Conservation (phyloP, 768 basidiomycete genomes). For the Mycena vitilis region DNA sequence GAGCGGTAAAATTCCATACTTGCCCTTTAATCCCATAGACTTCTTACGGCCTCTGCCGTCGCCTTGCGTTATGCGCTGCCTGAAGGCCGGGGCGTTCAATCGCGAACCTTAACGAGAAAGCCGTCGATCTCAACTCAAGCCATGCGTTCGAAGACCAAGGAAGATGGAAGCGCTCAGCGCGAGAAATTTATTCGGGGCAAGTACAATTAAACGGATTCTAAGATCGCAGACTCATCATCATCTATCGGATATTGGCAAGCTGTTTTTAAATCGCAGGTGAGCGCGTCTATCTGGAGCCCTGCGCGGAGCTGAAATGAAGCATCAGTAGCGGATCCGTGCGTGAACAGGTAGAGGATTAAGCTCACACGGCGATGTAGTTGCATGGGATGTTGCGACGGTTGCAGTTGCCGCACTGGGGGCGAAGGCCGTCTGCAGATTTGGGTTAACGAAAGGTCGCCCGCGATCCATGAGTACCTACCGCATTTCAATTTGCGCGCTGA, state of each 20-base stretch:
- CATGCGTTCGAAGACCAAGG: neutral
- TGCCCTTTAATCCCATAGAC: conserved; percentile 2
- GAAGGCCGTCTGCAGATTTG: conserved; percentile 55
- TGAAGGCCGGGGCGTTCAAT: conserved; percentile 7
- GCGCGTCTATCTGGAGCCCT: conserved; percentile 5
- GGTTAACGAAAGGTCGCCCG: neutral
- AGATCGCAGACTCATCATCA: conserved; percentile 41
- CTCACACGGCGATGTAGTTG: conserved; percentile 75
- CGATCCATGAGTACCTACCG: conserved; percentile 40
- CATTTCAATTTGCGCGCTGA: conserved; percentile 80
- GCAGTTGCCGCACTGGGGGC: conserved; percentile 76
- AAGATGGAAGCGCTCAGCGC: conserved; percentile 17
- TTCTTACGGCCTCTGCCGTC: conserved; percentile 16
- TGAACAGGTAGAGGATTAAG: conserved; percentile 22
- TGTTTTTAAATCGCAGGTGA: neutral
- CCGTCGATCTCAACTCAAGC: neutral
- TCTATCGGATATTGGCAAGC: neutral
- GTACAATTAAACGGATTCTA: conserved; percentile 1
- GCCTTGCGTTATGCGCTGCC: neutral
- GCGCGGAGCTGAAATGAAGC: conserved; percentile 1
- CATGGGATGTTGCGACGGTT: conserved; percentile 66
- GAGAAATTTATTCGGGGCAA: conserved; percentile 44
- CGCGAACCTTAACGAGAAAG: conserved; percentile 11
- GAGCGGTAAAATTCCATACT: neutral
- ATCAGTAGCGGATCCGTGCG: neutral